These are phyloP conservation scores for Cordyceps militaris DNA, from an alignment of 2,329 filamentous ascomycete species.

Conservation along the genomic window DNA sequence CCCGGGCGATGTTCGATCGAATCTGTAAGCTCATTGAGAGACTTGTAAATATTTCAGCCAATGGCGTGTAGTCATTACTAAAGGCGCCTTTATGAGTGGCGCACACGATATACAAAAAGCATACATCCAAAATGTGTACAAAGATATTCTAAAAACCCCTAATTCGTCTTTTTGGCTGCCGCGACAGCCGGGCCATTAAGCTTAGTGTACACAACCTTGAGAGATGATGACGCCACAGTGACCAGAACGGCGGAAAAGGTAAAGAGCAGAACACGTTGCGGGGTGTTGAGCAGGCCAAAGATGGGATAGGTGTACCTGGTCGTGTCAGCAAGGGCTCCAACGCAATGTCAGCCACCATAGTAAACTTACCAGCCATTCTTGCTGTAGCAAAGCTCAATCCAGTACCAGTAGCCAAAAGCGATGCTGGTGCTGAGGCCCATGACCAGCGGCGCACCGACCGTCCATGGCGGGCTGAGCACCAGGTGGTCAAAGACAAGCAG, in stretches of 20 bases:
- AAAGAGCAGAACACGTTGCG: conserved; percentile 63
- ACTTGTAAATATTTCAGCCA: background rate
- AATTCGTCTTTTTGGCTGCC: conserved; percentile 22
- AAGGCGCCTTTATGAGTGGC: background rate
- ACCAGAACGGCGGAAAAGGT: conserved; percentile 62
- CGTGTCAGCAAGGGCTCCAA: conserved; percentile 11
- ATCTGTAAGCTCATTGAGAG: conserved; percentile 18
- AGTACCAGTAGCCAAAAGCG: conserved; percentile 66
- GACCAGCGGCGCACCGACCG: conserved; percentile 52
- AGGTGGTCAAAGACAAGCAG: conserved; percentile 59
- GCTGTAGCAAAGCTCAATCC: conserved; percentile 66
- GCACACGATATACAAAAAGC: background rate
- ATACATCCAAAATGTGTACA: background rate
- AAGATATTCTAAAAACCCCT: background rate
- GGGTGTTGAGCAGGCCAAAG: conserved; percentile 60
- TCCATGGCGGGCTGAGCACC: conserved; percentile 67
- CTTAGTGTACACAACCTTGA: conserved; percentile 64
- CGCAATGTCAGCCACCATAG: too few relatives aligned
- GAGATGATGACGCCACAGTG: conserved; percentile 57
- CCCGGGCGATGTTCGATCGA: conserved; percentile 27
- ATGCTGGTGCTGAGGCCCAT: conserved; percentile 50
- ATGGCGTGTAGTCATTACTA: background rate
- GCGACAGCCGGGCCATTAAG: conserved; percentile 51
- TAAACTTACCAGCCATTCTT: conserved; percentile 55
- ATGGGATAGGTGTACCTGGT: conserved; percentile 78